A percentile compares a stretch with the other conserved stretches of the same genome.
These are phyloP conservation scores for Chenopodium suecicum DNA, from an alignment of 148 eudicot genomes.

Conservation along the genomic window DNA sequence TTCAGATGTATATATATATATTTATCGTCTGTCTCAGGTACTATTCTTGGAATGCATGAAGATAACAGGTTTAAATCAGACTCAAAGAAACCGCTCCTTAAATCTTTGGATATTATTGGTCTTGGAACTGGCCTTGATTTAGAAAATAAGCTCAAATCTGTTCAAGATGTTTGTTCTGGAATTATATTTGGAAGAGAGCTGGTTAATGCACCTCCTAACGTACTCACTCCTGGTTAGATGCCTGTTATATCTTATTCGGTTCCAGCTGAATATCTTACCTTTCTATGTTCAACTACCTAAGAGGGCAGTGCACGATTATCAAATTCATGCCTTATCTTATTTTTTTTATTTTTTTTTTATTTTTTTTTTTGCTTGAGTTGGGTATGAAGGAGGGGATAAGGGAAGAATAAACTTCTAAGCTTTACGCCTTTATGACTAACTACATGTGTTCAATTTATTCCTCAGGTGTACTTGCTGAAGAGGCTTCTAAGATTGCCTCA, in stretches of 20 bases:
- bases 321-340: not conserved
- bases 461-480: constrained; percentile 81
- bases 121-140: constrained; percentile 82
- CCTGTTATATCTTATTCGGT: not conserved
- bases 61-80: constrained; percentile 89
- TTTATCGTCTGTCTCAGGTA: constrained; percentile 39
- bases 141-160: constrained; percentile 75
- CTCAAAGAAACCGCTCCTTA: constrained; percentile 63
- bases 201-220: constrained; percentile 95
- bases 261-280: not conserved
- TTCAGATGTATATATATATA: not conserved
- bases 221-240: constrained; percentile 87
- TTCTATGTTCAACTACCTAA: constrained; percentile 1
- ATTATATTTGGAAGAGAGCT: constrained; percentile 85
- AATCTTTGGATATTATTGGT: constrained; percentile 86
- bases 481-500: constrained; percentile 85
- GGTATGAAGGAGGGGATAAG: not conserved
- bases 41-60: constrained; percentile 69
- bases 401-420: not conserved
- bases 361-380: not conserved
- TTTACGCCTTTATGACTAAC: not conserved
- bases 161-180: constrained; percentile 65
- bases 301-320: not conserved
- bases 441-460: constrained; percentile 1
- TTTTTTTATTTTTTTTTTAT: no score